A percentile compares a stretch with the other conserved stretches of the same genome.
Evolutionary conservation across 495 filamentous ascomycete genomes (phyloP).

Genomic region (Eremomyces bilateralis): DNA sequence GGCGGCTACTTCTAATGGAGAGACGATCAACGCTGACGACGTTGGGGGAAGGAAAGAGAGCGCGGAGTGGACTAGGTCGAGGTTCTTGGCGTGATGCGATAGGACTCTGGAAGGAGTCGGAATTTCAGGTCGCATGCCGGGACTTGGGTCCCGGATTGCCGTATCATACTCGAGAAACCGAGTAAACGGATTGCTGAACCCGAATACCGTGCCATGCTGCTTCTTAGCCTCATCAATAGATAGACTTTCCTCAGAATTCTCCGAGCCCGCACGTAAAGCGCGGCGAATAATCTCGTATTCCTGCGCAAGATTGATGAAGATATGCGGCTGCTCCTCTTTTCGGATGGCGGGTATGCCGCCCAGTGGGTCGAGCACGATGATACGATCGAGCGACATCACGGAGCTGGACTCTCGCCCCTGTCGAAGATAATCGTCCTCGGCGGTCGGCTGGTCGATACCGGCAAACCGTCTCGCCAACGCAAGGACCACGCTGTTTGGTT

Average conservation of each 20-base stretch:
- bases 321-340: conserved; percentile 45
- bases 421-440: conserved; percentile 1
- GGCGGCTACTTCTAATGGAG: conserved; percentile 59
- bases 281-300: conserved; percentile 48
- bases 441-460: conserved; percentile 17
- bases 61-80: conserved; percentile 41
- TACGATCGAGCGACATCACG: conserved; percentile 54
- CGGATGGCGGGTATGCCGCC: conserved; percentile 65
- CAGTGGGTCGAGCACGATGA: conserved; percentile 74
- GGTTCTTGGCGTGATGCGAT: conserved; percentile 32
- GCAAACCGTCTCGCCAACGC: conserved; percentile 54
- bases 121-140: conserved; percentile 2
- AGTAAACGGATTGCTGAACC: conserved; percentile 26
- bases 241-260: background rate
- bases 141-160: conserved; percentile 4
- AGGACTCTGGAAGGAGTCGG: conserved; percentile 3
- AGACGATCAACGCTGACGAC: conserved; percentile 73
- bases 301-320: conserved; percentile 91
- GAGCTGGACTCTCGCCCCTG: conserved; percentile 4
- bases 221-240: background rate
- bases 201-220: conserved; percentile 8
- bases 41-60: conserved; percentile 63
- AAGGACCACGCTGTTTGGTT: conserved; percentile 45
- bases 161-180: conserved; percentile 23
- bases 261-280: conserved; percentile 25